Evolutionary conservation across 176 grass and related monocot genomes (phyloP), one percentile per base, ranked within the genome.

Genomic region (Echinochloa phyllopogon): DNA sequence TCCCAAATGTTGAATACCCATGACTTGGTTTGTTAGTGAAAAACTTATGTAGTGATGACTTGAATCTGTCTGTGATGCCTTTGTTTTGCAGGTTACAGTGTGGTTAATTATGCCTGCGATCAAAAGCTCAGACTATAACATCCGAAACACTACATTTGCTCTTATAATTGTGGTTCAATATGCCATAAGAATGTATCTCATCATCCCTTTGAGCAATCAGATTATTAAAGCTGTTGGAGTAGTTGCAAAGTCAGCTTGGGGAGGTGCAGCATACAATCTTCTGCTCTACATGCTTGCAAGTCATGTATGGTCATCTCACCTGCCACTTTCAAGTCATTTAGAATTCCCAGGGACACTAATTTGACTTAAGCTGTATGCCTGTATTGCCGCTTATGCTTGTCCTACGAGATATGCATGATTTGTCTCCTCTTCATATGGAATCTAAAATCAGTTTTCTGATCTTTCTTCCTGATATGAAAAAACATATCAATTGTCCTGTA

Each of bases 221-320:
- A 95, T 98, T 78, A 94, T 95, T 63, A 94, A 90, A 86, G 76
- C 96, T 4, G 91, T 84, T 50, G 96, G 93, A 69, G 89, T 95
- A 69, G 91, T 98, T 86, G 83, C 93, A 82, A 98, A 98, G n/a
- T 92, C 87, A 60, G 93, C 93, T 8, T 98, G 96, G 96, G 88
- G 74, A 51, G 96, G 96, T 75, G 96, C 96, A 90, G 96, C 91
- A 65, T 98, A 95, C 61, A 95, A 98, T 92, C 91, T 98, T 83
- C 84, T 95, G 65, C 74, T 89, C 38, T 98, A 94, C 88, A 94
- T 98, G 93, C 87, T 98, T 71, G 96, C 91, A 41, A 98, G 93
- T 37, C 96, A 98, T 94, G 96, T 98, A 98, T 48, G 77, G 16
- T 6, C 20, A 36, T n/a, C 80, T 33, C 29, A 33, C 29, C 29